Evolutionary conservation across 495 filamentous ascomycete genomes (phyloP).

Genomic region (Letharia lupina): DNA sequence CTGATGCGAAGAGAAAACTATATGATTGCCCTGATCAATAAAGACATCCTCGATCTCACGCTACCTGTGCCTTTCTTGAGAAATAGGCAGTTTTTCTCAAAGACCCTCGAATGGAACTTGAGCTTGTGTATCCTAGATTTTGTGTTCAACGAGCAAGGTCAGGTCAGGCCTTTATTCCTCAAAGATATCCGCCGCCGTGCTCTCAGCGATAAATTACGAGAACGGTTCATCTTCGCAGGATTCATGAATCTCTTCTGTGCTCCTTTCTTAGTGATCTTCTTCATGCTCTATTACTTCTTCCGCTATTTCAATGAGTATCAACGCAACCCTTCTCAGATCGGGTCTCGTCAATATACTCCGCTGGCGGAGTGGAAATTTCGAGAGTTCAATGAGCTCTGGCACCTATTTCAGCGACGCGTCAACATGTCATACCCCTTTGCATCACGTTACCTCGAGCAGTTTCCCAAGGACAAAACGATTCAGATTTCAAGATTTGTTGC

Average conservation of each 20-base stretch:
- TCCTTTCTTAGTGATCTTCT: conserved; percentile 74
- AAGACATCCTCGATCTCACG: conserved; percentile 82
- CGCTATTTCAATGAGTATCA: conserved; percentile 93
- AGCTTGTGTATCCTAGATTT: conserved; percentile 84
- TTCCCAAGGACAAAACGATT: conserved; percentile 87
- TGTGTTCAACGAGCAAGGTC: conserved; percentile 80
- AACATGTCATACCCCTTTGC: conserved; percentile 96
- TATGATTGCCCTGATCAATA: conserved; percentile 91
- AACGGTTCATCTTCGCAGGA: conserved; percentile 71
- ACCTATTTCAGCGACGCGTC: conserved; percentile 78
- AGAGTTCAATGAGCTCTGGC: conserved; percentile 93
- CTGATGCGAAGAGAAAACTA: conserved; percentile 97
- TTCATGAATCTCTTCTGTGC: conserved; percentile 79
- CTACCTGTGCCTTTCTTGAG: conserved; percentile 76
- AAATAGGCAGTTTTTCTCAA: conserved; percentile 69
- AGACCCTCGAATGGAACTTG: conserved; percentile 80
- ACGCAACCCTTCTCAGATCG: conserved; percentile 76
- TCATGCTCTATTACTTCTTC: conserved; percentile 80
- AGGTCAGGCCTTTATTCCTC: conserved; percentile 74
- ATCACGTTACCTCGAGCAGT: conserved; percentile 86
- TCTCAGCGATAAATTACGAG: conserved; percentile 65
- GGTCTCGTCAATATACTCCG: conserved; percentile 80
- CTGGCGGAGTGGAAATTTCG: conserved; percentile 97
- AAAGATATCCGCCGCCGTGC: conserved; percentile 70
- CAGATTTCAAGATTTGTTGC: conserved; percentile 74